Conservation (phyloP, 1,284 basidiomycete genomes). For the Pterula multifida region DNA sequence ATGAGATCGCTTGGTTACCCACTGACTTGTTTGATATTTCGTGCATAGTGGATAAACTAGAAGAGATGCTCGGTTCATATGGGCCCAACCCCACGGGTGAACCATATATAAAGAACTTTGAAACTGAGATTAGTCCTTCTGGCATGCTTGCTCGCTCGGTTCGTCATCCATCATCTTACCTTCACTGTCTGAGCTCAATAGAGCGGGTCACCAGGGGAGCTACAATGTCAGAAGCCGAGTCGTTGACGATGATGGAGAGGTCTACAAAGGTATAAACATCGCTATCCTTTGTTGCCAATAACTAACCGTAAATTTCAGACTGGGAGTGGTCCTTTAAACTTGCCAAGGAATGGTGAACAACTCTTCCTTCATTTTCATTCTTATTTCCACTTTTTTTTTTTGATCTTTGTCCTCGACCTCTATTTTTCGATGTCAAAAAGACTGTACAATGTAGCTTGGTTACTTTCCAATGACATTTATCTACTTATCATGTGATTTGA, state of each 20-base stretch:
- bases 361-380: no score
- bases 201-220: conserved; percentile 24
- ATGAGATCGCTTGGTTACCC: no score
- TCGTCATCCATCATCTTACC: background rate
- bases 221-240: conserved; percentile 74
- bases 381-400: no score
- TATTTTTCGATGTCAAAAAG: background rate
- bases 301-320: conserved; percentile 30
- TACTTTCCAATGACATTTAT: background rate
- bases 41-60: conserved; percentile 68
- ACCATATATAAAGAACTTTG: conserved; percentile 60
- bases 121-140: conserved; percentile 67
- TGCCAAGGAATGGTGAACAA: conserved; percentile 60
- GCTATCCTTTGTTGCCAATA: background rate
- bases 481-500: background rate
- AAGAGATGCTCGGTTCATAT: conserved; percentile 87
- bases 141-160: conserved; percentile 72
- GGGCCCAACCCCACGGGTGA: conserved; percentile 51
- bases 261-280: conserved; percentile 54
- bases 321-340: conserved; percentile 79
- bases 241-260: conserved; percentile 69
- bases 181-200: background rate
- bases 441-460: background rate
- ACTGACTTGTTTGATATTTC: background rate
- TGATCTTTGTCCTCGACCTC: no score